These are phyloP conservation scores for Ceriops tagal DNA, from an alignment of 345 rosid species.

Conservation along the genomic window DNA sequence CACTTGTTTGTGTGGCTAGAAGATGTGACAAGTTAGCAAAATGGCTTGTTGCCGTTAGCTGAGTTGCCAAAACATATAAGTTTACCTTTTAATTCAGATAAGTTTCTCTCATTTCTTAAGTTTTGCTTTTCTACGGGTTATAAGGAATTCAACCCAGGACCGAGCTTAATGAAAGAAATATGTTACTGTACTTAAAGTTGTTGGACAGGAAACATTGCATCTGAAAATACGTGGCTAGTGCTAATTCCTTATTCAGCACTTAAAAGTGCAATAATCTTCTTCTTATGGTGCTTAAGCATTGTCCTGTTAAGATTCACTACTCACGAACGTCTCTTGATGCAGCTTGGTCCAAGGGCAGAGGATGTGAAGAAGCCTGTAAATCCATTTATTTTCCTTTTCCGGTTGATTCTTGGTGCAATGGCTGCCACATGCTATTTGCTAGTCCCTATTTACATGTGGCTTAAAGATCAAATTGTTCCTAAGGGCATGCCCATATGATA, in stretches of 20 bases:
- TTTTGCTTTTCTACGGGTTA: too few relatives aligned
- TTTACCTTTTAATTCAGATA: too few relatives aligned
- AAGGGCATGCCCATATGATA: too few relatives aligned
- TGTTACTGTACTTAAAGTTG: not conserved
- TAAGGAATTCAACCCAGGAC: not conserved
- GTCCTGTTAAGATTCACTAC: not conserved
- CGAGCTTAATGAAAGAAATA: not conserved
- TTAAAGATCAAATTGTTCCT: slow-evolving; percentile 39
- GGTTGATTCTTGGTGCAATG: slow-evolving; percentile 28
- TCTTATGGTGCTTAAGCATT: not conserved
- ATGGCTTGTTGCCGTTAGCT: too few relatives aligned
- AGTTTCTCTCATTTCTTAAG: too few relatives aligned
- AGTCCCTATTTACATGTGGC: slow-evolving; percentile 41
- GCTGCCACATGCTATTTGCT: slow-evolving; percentile 32
- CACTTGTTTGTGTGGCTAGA: too few relatives aligned
- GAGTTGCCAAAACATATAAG: too few relatives aligned
- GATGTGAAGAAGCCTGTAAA: slow-evolving; percentile 33
- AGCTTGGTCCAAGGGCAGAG: slow-evolving; percentile 38
- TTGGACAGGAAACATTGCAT: not conserved
- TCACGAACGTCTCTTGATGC: slow-evolving; percentile 4
- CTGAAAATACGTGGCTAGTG: not conserved
- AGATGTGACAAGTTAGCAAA: too few relatives aligned
- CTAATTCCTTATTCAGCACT: too few relatives aligned
- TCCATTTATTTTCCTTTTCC: slow-evolving; percentile 23
- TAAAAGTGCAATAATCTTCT: not conserved